Evolutionary conservation across 2,329 filamentous ascomycete species (phyloP).

Genomic region (Cryphonectria radicalis): DNA sequence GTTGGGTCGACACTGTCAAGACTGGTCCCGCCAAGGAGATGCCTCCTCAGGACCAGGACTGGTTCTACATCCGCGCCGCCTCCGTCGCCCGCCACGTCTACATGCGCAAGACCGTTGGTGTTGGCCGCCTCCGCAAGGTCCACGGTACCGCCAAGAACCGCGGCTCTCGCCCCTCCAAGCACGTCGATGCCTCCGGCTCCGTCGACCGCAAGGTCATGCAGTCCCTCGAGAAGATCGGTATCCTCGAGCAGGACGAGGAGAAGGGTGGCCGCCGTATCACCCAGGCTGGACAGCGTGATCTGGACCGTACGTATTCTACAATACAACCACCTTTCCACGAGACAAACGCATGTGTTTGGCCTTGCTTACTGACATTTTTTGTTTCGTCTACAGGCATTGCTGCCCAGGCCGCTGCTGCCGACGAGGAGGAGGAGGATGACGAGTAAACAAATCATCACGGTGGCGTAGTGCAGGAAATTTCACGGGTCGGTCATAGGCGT

Average conservation of each 20-base stretch:
- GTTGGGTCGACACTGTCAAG: slow-evolving; percentile 99
- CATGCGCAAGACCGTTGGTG: slow-evolving; percentile 98
- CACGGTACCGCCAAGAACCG: slow-evolving; percentile 98
- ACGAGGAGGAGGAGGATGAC: slow-evolving; percentile 71
- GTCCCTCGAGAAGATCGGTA: slow-evolving; percentile 98
- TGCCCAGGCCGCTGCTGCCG: slow-evolving; percentile 76
- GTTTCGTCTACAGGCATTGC: slow-evolving; percentile 62
- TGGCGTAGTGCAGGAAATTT: slow-evolving; percentile 20
- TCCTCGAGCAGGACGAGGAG: slow-evolving; percentile 96
- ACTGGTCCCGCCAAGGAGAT: slow-evolving; percentile 96
- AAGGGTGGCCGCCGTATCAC: slow-evolving; percentile 99
- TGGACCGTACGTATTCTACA: slow-evolving; percentile 70
- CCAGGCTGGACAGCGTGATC: slow-evolving; percentile 96
- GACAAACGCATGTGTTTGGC: neutral
- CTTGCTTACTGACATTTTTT: neutral
- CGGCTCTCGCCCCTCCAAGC: slow-evolving; percentile 85
- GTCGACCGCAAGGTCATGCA: slow-evolving; percentile 98
- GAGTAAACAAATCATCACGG: slow-evolving; percentile 55
- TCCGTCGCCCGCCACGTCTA: slow-evolving; percentile 98
- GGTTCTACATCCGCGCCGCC: slow-evolving; percentile 91
- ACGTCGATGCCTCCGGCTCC: slow-evolving; percentile 92
- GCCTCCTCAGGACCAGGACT: slow-evolving; percentile 97
- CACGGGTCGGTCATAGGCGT: slow-evolving; percentile 29
- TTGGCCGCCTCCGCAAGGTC: slow-evolving; percentile 94
- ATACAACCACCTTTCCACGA: too few relatives aligned